Conservation (phyloP, 1,284 basidiomycete species). For the Phylloboletellus chloephorus region DNA sequence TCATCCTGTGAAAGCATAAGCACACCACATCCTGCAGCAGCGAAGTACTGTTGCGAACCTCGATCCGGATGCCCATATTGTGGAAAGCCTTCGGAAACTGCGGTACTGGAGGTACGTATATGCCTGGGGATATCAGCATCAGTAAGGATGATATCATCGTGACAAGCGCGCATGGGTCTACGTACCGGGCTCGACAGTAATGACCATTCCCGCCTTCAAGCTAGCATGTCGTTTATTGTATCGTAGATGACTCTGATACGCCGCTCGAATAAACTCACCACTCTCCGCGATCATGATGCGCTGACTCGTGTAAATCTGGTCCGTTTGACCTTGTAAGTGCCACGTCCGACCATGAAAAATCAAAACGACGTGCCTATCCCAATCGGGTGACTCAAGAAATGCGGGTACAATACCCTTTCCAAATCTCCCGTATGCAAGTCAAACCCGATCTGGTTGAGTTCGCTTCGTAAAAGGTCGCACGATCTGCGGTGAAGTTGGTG, state of each 20-base stretch:
- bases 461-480: slow-evolving; percentile 63
- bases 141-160: slow-evolving; percentile 1
- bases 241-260: slow-evolving; percentile 3
- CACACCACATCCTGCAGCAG: slow-evolving; percentile 5
- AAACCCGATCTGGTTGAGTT: slow-evolving; percentile 84
- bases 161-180: slow-evolving; percentile 25
- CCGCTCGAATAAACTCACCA: slow-evolving; percentile 31
- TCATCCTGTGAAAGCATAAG: slow-evolving; percentile 57
- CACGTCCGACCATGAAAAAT: not conserved
- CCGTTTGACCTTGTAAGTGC: slow-evolving; percentile 14
- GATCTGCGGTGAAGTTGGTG: slow-evolving; percentile 79
- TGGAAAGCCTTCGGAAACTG: slow-evolving; percentile 84
- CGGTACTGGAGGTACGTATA: slow-evolving; percentile 78
- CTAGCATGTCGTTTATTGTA: slow-evolving; percentile 29
- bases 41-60: slow-evolving; percentile 42
- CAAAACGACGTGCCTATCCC: slow-evolving; percentile 58
- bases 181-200: slow-evolving; percentile 84
- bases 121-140: slow-evolving; percentile 37
- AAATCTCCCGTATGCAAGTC: slow-evolving; percentile 59
- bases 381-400: slow-evolving; percentile 82
- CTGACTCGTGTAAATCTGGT: slow-evolving; percentile 79
- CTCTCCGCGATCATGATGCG: slow-evolving; percentile 42
- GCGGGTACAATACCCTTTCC: slow-evolving; percentile 78
- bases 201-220: slow-evolving; percentile 76
- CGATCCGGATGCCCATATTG: slow-evolving; percentile 85